Conservation (phyloP, 805 yeast species). For the Candida loeiensis region DNA sequence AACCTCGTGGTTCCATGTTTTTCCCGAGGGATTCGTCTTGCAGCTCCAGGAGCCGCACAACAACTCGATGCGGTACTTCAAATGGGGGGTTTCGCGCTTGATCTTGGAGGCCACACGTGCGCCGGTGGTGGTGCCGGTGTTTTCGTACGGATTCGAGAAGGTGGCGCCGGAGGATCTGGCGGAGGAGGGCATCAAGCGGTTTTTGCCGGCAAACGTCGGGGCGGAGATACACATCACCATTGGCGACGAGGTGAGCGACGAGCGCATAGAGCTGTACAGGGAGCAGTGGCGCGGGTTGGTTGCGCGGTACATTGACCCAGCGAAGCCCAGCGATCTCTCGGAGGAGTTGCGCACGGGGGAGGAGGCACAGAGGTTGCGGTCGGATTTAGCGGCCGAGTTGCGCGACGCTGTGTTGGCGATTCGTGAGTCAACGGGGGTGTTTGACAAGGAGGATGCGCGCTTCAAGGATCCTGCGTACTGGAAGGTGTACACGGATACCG, state of each 20-base stretch:
- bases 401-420: slow-evolving; percentile 59
- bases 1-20: slow-evolving; percentile 89
- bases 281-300: slow-evolving; percentile 66
- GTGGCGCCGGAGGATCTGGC: slow-evolving; percentile 72
- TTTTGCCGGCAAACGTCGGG: slow-evolving; percentile 62
- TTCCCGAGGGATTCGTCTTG: slow-evolving; percentile 92
- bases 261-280: slow-evolving; percentile 57
- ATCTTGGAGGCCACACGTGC: slow-evolving; percentile 77
- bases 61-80: slow-evolving; percentile 89
- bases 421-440: slow-evolving; percentile 36
- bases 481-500: slow-evolving; percentile 60
- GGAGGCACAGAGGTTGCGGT: slow-evolving; percentile 64
- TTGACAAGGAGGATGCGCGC: slow-evolving; percentile 63
- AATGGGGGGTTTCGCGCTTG: slow-evolving; percentile 90
- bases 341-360: slow-evolving; percentile 59
- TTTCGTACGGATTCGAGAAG: slow-evolving; percentile 80
- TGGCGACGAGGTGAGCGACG: slow-evolving; percentile 68
- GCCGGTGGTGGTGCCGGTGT: slow-evolving; percentile 86
- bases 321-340: slow-evolving; percentile 56
- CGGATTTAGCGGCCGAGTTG: slow-evolving; percentile 64
- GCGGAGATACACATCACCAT: slow-evolving; percentile 64
- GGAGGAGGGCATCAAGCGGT: slow-evolving; percentile 51
- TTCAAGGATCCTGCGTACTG: slow-evolving; percentile 71
- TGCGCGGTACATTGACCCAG: slow-evolving; percentile 47
- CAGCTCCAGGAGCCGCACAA: slow-evolving; percentile 76